Base-by-base conservation (phyloP, 345 rosid species). In the Mercurialis annua region DNA sequence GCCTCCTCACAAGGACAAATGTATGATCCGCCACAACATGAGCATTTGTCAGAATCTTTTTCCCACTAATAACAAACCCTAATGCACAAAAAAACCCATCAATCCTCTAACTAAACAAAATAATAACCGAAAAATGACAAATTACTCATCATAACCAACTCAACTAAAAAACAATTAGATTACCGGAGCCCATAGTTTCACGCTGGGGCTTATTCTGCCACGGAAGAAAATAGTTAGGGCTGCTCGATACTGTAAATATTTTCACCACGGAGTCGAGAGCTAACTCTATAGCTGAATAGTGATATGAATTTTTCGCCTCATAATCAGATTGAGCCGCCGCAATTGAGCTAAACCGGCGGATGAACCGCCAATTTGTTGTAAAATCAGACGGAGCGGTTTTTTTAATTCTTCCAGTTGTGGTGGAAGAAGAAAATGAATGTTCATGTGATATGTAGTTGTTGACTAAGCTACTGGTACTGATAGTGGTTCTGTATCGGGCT, bases 11-110 rank as follows among this genome's bases (percentile, higher is more conserved):
- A 24, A 88, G 76, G 54, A 92, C 96, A 65, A 90, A 90, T 5
- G 95, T 82, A 71, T 88, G 84, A 74, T 92, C 92, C 53, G 95
- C 91, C 56, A 90, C 96, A 12, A 90, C 96, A 59, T 92, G 98
- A 6, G 95, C 98, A 66, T 88, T 92, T 43, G 98, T 90, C 46
- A 92, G 81, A 70, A 90, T 86, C 80, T 55, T 84, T 66, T 76
- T 85, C 34, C 97, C 97, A 53, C 73, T 76, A 23, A 92, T 88
- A 36, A 80, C 78, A 49, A 87, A 85, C 47, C 92, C 88, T 84
- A 67, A 71, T 63, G 34, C 61, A 21, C 14, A 36, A 62, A 1
- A 57, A 63, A 64, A 46, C 11, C 29, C 18, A n/a, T n/a, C n/a
- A n/a, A n/a, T n/a, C n/a, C n/a, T n/a, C 5, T 11, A 34, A 11